phyloP scores from a whole-genome alignment of 2,329 filamentous ascomycete species.

The Fusarium pseudograminearum region DNA sequence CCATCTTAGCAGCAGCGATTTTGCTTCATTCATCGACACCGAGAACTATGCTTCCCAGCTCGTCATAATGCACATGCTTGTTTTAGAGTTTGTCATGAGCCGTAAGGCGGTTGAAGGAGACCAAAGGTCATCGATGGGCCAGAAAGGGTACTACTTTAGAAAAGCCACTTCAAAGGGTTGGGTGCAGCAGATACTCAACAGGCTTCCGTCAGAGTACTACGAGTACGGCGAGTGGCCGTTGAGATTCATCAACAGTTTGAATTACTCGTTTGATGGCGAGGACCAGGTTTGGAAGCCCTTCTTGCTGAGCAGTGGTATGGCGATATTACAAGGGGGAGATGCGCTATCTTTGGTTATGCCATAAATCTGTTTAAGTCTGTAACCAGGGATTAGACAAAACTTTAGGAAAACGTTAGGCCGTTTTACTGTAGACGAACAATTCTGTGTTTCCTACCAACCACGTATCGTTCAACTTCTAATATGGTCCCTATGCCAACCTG shows the following conservation, averaged over 20 bases:
- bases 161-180: slow-evolving; percentile 54
- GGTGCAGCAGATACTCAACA: slow-evolving; percentile 52
- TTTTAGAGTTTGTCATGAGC: slow-evolving; percentile 50
- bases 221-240: slow-evolving; percentile 52
- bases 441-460: no score
- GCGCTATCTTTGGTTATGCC: slow-evolving; percentile 3
- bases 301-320: slow-evolving; percentile 28
- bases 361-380: neutral
- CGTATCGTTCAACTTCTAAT: no score
- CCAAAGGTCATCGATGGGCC: neutral
- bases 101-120: slow-evolving; percentile 33
- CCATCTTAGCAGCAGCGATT: slow-evolving; percentile 49
- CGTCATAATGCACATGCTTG: slow-evolving; percentile 54
- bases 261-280: slow-evolving; percentile 40
- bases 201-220: slow-evolving; percentile 49
- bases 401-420: neutral
- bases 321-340: slow-evolving; percentile 13
- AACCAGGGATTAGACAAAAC: neutral
- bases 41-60: slow-evolving; percentile 51
- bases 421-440: rapidly evolving
- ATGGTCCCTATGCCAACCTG: no score
- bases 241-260: slow-evolving; percentile 40
- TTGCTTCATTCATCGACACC: slow-evolving; percentile 49
- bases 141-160: slow-evolving; percentile 38
- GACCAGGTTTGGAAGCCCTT: slow-evolving; percentile 44